Conservation (phyloP, 2,329 filamentous ascomycete species). For the Colletotrichum trifolii region DNA sequence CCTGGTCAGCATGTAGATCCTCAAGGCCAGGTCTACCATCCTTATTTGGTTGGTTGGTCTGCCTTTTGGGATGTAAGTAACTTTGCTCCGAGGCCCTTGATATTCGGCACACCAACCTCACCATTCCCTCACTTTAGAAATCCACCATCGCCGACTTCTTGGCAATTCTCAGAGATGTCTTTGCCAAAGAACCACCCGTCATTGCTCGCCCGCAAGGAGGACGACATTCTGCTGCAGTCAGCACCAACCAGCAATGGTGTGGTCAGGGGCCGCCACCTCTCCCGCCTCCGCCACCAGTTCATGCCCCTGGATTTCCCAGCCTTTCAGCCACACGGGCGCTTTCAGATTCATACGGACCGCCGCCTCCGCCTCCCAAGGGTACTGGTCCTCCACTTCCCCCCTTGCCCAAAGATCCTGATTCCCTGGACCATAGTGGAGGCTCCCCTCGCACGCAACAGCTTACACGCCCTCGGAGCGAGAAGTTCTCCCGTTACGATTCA, state of each 20-base stretch:
- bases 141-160: conserved; percentile 87
- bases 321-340: conserved; percentile 48
- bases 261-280: conserved; percentile 69
- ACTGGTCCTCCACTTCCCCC: conserved; percentile 45
- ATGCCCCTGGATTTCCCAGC: conserved; percentile 55
- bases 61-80: conserved; percentile 88
- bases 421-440: neutral
- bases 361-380: conserved; percentile 67
- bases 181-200: conserved; percentile 94
- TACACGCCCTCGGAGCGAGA: conserved; percentile 29
- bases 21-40: conserved; percentile 94
- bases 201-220: conserved; percentile 74
- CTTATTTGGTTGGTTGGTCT: conserved; percentile 90
- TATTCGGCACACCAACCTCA: neutral
- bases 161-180: conserved; percentile 83
- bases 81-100: conserved; percentile 24
- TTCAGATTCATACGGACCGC: conserved; percentile 50
- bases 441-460: conserved; percentile 35
- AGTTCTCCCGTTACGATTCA: conserved; percentile 57
- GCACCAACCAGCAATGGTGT: conserved; percentile 44
- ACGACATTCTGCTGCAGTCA: conserved; percentile 47
- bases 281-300: conserved; percentile 77
- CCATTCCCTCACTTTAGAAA: conserved; percentile 65
- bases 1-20: conserved; percentile 95
- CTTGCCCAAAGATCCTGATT: conserved; percentile 35